Evolutionary conservation across 768 basidiomycete species (phyloP).

Genomic region (Lepiota brunneoincarnata): DNA sequence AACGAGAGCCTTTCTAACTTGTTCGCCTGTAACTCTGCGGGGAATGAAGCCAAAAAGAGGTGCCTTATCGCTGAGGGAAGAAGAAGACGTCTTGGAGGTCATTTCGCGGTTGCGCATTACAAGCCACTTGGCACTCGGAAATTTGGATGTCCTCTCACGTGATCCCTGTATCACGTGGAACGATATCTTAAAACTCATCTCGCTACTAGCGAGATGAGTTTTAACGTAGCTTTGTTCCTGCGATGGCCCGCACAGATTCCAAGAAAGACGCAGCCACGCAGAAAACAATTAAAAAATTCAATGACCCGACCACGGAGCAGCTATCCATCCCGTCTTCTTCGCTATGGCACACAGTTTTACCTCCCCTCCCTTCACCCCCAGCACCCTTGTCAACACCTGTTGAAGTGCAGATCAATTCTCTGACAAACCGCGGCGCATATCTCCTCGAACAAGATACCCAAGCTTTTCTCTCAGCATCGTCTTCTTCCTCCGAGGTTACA

Average conservation of each 20-base stretch:
- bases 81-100: not conserved
- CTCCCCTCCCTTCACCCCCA: conserved; percentile 33
- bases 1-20: conserved; percentile 73
- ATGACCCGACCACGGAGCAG: not conserved
- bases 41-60: conserved; percentile 77
- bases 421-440: conserved; percentile 44
- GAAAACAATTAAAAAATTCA: not conserved
- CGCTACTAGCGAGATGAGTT: not conserved
- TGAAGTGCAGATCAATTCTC: conserved; percentile 39
- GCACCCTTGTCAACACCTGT: conserved; percentile 31
- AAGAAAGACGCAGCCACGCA: not conserved
- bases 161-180: not conserved
- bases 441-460: conserved; percentile 43
- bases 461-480: conserved; percentile 45
- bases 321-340: conserved; percentile 38
- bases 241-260: conserved; percentile 6
- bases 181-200: no score
- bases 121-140: not conserved
- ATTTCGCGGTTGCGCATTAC: not conserved
- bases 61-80: conserved; percentile 30
- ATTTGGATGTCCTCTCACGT: conserved; percentile 1
- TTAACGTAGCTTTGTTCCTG: not conserved
- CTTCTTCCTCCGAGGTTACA: conserved; percentile 66
- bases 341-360: conserved; percentile 54
- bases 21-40: conserved; percentile 59